Conservation (phyloP, 768 basidiomycete species). For the Lactarius trivialis region DNA sequence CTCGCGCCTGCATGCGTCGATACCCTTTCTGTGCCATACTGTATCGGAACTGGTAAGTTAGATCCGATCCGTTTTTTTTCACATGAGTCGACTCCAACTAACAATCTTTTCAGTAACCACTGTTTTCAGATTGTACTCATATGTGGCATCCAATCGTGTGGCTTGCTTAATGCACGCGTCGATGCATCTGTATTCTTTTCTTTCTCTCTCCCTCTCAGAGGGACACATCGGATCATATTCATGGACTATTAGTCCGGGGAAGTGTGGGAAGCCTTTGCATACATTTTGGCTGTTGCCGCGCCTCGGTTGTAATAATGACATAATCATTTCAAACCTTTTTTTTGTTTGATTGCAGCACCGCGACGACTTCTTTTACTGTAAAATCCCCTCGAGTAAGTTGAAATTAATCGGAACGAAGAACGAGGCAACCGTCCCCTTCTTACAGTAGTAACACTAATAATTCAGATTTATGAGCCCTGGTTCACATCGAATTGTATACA, state of each 20-base stretch:
- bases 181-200: not conserved
- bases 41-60: not conserved
- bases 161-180: not conserved
- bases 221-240: not conserved
- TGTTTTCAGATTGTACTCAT: not conserved
- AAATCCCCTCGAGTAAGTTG: no score
- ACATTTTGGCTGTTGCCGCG: not conserved
- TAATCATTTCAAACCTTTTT: not conserved
- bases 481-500: no score
- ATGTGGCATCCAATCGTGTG: not conserved
- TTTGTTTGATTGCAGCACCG: not conserved
- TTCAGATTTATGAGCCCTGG: no score
- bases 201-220: not conserved
- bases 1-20: not conserved
- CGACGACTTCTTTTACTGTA: not conserved
- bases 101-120: no score
- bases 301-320: constrained; percentile 3
- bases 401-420: no score
- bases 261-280: not conserved
- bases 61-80: not conserved
- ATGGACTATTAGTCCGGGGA: not conserved
- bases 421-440: no score
- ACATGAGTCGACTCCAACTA: not conserved
- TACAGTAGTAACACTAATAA: not conserved
- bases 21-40: not conserved